Evolutionary conservation across 106 monocot species (phyloP).

Genomic region (Apostasia shenzhenica): DNA sequence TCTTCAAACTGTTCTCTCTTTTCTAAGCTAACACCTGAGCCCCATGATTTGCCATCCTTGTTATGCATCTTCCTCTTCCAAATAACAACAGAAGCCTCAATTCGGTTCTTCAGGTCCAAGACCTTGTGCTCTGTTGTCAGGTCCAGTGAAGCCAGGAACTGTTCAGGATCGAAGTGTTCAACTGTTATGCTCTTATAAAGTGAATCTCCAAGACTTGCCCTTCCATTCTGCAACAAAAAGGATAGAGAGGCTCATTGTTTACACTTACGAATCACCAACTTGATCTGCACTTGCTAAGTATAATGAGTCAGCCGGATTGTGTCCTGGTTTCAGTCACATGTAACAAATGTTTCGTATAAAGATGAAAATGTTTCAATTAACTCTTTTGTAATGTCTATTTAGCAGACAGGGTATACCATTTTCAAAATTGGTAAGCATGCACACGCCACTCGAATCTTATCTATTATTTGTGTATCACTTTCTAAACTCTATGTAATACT

Average conservation of each 20-base stretch:
- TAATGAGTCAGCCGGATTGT: no score
- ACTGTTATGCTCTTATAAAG: conserved; percentile 50
- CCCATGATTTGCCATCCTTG: conserved; percentile 84
- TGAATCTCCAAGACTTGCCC: conserved; percentile 51
- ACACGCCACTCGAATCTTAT: no score
- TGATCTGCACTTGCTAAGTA: no score
- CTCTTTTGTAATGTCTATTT: no score
- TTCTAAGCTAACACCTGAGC: conserved; percentile 71
- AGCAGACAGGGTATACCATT: no score
- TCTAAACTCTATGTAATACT: no score
- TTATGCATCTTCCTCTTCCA: conserved; percentile 95
- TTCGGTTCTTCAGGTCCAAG: conserved; percentile 73
- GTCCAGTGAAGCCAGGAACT: conserved; percentile 51
- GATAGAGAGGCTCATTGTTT: neutral
- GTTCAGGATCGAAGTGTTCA: conserved; percentile 56
- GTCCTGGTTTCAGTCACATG: no score
- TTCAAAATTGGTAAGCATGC: no score
- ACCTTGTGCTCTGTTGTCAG: conserved; percentile 73
- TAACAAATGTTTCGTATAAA: no score
- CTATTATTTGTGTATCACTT: no score
- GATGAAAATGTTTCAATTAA: no score
- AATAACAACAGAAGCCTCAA: conserved; percentile 75
- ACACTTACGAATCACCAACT: neutral
- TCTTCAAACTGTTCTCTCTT: conserved; percentile 95
- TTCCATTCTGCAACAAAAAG: conserved; percentile 36